Conservation (phyloP, 176 grass and related monocot species). For the Zea luxurians region DNA sequence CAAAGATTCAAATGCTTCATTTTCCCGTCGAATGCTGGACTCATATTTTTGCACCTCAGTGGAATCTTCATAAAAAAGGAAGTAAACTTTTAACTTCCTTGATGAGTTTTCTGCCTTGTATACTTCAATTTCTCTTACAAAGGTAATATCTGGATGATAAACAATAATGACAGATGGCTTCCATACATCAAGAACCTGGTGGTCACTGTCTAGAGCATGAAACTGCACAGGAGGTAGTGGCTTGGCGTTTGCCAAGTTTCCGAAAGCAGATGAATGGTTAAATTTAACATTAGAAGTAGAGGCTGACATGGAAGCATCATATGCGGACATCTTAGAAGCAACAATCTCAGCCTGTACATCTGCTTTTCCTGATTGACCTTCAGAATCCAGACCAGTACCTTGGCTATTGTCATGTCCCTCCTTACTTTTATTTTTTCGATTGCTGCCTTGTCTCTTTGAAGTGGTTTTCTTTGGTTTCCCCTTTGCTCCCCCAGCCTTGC, state of each 20-base stretch:
- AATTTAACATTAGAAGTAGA: constrained; percentile 2
- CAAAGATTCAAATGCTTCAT: constrained; percentile 89
- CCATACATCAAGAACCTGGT: constrained; percentile 71
- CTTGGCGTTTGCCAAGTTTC: constrained; percentile 41
- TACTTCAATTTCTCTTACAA: constrained; percentile 92
- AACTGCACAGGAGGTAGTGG: constrained; percentile 78
- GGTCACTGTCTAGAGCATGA: constrained; percentile 81
- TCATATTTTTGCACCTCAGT: constrained; percentile 89
- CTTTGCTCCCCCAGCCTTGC: constrained; percentile 42
- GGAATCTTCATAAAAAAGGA: constrained; percentile 96
- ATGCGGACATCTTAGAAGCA: constrained; percentile 33
- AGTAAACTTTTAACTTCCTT: constrained; percentile 78
- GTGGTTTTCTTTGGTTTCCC: constrained; percentile 46
- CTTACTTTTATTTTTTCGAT: constrained; percentile 37
- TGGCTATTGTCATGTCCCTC: constrained; percentile 39
- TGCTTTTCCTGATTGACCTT: constrained; percentile 39
- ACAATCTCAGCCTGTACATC: constrained; percentile 28
- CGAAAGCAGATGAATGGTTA: constrained; percentile 15
- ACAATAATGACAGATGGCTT: constrained; percentile 83
- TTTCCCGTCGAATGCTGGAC: constrained; percentile 84
- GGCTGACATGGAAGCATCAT: constrained; percentile 20
- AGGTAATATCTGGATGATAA: constrained; percentile 94
- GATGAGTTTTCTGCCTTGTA: constrained; percentile 86
- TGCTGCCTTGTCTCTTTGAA: constrained; percentile 34
- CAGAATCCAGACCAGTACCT: constrained; percentile 34